A percentile compares a stretch with the other conserved stretches of the same genome.
These are phyloP conservation scores for Acrocalymma vagum DNA, from an alignment of 2,329 filamentous ascomycete genomes.

Conservation along the genomic window DNA sequence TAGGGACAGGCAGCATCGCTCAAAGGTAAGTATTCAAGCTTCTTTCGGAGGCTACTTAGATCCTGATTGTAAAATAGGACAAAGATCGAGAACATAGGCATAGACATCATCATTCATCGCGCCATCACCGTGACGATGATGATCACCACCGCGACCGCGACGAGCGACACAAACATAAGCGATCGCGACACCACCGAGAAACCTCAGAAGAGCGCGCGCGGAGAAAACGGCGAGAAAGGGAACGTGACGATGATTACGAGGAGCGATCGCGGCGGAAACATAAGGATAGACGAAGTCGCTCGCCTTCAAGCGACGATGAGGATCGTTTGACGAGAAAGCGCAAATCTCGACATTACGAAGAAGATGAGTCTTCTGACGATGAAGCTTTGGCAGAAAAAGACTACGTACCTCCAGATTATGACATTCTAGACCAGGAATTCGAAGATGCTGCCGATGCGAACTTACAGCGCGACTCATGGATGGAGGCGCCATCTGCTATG, in stretches of 20 bases:
- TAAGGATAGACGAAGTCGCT: slow-evolving; percentile 31
- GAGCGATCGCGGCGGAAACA: slow-evolving; percentile 46
- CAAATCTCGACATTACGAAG: slow-evolving; percentile 42
- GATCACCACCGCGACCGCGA: slow-evolving; percentile 59
- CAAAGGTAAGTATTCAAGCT: slow-evolving; percentile 25
- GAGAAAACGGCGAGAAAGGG: slow-evolving; percentile 52
- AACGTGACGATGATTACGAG: slow-evolving; percentile 49
- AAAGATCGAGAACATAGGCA: slow-evolving; percentile 55
- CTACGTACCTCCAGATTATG: slow-evolving; percentile 51
- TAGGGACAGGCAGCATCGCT: slow-evolving; percentile 42
- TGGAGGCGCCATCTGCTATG: slow-evolving; percentile 84
- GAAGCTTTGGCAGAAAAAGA: slow-evolving; percentile 54
- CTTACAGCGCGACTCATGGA: slow-evolving; percentile 86
- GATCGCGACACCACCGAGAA: slow-evolving; percentile 64
- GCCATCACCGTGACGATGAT: slow-evolving; percentile 57
- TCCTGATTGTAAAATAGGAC: slow-evolving; percentile 13
- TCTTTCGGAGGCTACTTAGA: neutral
- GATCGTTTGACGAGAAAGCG: slow-evolving; percentile 41
- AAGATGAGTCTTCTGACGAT: slow-evolving; percentile 38
- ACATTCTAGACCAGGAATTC: slow-evolving; percentile 53
- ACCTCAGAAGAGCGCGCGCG: slow-evolving; percentile 48
- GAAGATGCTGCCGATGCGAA: slow-evolving; percentile 46
- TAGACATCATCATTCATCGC: slow-evolving; percentile 49
- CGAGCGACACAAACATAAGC: slow-evolving; percentile 67
- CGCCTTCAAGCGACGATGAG: slow-evolving; percentile 44